These are phyloP conservation scores for Ophioceras dolichostomum DNA, from an alignment of 2,329 filamentous ascomycete species.

Conservation along the genomic window DNA sequence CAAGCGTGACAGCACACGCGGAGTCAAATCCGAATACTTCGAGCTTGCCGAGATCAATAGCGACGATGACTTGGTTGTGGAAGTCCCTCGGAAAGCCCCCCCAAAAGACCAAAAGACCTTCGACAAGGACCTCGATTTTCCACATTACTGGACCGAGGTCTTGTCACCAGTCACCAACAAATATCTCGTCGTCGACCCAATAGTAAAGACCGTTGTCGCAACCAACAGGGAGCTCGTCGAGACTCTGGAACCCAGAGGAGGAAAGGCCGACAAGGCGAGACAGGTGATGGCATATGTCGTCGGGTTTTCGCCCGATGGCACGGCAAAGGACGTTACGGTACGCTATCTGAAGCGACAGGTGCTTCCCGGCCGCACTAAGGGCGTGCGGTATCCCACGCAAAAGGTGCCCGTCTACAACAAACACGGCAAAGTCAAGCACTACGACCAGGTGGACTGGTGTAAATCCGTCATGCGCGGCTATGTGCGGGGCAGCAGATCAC, in stretches of 20 bases:
- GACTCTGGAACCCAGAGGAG: slow-evolving; percentile 70
- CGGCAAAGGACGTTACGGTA: slow-evolving; percentile 88
- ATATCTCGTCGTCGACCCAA: slow-evolving; percentile 66
- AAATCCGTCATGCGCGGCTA: slow-evolving; percentile 68
- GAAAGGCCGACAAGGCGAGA: slow-evolving; percentile 71
- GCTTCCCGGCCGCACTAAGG: slow-evolving; percentile 83
- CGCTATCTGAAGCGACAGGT: slow-evolving; percentile 74
- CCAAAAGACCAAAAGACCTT: slow-evolving; percentile 30
- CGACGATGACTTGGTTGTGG: slow-evolving; percentile 47
- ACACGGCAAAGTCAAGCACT: slow-evolving; percentile 62
- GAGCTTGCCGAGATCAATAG: slow-evolving; percentile 37
- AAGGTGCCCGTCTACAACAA: slow-evolving; percentile 71
- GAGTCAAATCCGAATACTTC: slow-evolving; percentile 38
- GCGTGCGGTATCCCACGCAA: slow-evolving; percentile 63
- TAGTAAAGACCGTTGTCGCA: slow-evolving; percentile 56
- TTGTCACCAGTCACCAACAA: slow-evolving; percentile 71
- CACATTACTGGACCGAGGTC: slow-evolving; percentile 89
- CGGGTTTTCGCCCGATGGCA: slow-evolving; percentile 70
- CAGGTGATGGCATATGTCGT: slow-evolving; percentile 87
- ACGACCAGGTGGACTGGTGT: slow-evolving; percentile 84
- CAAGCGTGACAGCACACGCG: slow-evolving; percentile 8
- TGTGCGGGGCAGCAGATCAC: slow-evolving; percentile 29
- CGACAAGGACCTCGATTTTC: slow-evolving; percentile 68
- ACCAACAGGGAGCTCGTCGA: slow-evolving; percentile 61
- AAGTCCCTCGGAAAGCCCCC: slow-evolving; percentile 17